phyloP scores from a whole-genome alignment of 331 rosid species.

The Erythrophleum ivorense region DNA sequence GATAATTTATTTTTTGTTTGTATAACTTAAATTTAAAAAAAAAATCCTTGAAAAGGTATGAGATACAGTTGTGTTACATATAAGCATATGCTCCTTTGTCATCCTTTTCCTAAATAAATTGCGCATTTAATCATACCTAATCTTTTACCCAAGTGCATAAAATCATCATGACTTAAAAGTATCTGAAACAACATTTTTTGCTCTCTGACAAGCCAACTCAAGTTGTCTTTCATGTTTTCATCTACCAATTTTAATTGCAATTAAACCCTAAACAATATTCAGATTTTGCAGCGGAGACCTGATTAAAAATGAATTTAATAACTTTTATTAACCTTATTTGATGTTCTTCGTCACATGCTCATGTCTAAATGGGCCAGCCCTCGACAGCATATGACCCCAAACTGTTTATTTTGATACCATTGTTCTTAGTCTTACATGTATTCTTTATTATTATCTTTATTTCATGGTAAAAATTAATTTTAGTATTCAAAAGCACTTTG shows the following conservation, averaged over 20 bases:
- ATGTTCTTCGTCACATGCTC: conserved; percentile 43
- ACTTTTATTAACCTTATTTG: too few relatives aligned
- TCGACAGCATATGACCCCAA: neutral
- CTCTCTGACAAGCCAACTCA: conserved; percentile 30
- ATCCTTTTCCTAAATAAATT: neutral
- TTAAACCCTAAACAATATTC: conserved; percentile 33
- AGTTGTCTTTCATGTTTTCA: conserved; percentile 24
- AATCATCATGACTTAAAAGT: conserved; percentile 2
- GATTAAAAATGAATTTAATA: conserved; percentile 14
- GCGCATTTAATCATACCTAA: conserved; percentile 4
- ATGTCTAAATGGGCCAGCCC: conserved; percentile 30
- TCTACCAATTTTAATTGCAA: conserved; percentile 38
- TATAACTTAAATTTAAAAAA: too few relatives aligned
- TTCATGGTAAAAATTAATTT: neutral
- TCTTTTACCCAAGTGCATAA: neutral
- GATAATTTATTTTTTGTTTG: too few relatives aligned
- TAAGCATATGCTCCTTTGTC: neutral
- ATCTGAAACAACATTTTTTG: conserved; percentile 19
- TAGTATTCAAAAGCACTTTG: too few relatives aligned
- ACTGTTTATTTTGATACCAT: conserved; percentile 11
- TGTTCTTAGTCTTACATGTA: neutral
- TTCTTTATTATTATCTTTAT: neutral
- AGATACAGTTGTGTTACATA: neutral
- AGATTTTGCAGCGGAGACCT: conserved; percentile 27
- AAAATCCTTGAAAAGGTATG: neutral